These are phyloP conservation scores for Trichoderma atrobrunneum DNA, from an alignment of 2,329 filamentous ascomycete species.

Conservation along the genomic window DNA sequence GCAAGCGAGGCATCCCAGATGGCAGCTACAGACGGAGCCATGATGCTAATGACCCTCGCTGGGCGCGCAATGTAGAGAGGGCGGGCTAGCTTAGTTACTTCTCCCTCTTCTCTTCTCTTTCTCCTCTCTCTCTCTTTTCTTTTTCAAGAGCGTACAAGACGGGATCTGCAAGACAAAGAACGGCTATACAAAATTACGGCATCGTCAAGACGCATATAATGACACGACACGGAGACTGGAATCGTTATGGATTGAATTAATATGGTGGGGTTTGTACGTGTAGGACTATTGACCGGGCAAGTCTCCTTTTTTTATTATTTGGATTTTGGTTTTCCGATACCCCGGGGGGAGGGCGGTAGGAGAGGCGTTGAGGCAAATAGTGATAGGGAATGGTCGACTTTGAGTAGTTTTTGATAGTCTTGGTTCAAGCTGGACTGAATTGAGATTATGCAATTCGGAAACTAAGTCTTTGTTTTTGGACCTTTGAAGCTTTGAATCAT, in stretches of 20 bases:
- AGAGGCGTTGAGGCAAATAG: conserved; percentile 22
- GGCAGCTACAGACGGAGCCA: background rate
- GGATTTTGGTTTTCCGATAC: conserved; percentile 27
- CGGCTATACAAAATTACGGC: background rate
- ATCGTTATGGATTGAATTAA: conserved; percentile 8
- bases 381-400: background rate
- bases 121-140: background rate
- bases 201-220: conserved; percentile 2
- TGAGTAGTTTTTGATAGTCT: conserved; percentile 7
- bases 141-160: background rate
- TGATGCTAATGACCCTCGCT: conserved; percentile 1
- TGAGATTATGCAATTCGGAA: background rate
- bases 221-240: conserved; percentile 11
- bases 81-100: background rate
- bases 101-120: background rate
- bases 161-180: background rate
- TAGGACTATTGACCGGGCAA: conserved; percentile 26
- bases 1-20: background rate
- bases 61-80: background rate
- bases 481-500: background rate
- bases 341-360: conserved; percentile 24
- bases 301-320: background rate
- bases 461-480: background rate
- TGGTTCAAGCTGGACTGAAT: background rate
- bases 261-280: conserved; percentile 14